Evolutionary conservation across 768 basidiomycete genomes (phyloP), one percentile per base, ranked within the genome.

Genomic region (Lactarius sanguifluus): DNA sequence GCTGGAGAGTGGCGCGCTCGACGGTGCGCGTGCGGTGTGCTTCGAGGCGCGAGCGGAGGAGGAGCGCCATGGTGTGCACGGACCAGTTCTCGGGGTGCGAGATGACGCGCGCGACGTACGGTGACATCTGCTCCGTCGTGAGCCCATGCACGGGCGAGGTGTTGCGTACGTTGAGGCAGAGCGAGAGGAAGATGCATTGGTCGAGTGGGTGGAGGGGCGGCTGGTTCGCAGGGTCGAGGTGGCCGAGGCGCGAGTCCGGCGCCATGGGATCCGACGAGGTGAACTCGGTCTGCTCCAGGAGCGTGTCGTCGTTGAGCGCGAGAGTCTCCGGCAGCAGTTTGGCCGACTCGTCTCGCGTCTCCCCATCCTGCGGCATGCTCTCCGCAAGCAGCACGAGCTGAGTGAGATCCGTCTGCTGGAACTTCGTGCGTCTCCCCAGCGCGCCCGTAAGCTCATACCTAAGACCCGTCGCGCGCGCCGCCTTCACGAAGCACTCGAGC

Each of bases 341-440:
- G 41, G 57, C 47, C 61, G 57, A 47, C 15, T 66, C 59, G 32
- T 61, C 36, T 58, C 62, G 54, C 38, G 13, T 57, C 15, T 32
- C 43, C 3, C 5, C 20, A n/a, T 41, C 61, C 7, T 61, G 28
- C 9, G 25, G n/a, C 62, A 86, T 85, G 67, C 94, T 94, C 74
- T 95, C 86, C n/a, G 97, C 96, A 23, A 99, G 84, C 28, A 99
- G 81, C 50, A 98, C 91, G 59, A 99, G 87, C 77, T 99, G 97
- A 62, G 89, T 91, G 64, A 91, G 79, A 40, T 94, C 90, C 61
- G 79, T 84, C 68, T 90, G 81, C 76, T 99, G 97, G 76, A 91
- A 99, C 76, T 94, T 96, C 13, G 97, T 99, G 67, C 93, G 85
- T 77, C 90, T 94, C 47, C 97, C 97, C 61, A 96, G 81, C 12